Evolutionary conservation across 352 stramenopile species (phyloP), one percentile per base, ranked within the genome.

Genomic region (Globisporangium takayamanum): DNA sequence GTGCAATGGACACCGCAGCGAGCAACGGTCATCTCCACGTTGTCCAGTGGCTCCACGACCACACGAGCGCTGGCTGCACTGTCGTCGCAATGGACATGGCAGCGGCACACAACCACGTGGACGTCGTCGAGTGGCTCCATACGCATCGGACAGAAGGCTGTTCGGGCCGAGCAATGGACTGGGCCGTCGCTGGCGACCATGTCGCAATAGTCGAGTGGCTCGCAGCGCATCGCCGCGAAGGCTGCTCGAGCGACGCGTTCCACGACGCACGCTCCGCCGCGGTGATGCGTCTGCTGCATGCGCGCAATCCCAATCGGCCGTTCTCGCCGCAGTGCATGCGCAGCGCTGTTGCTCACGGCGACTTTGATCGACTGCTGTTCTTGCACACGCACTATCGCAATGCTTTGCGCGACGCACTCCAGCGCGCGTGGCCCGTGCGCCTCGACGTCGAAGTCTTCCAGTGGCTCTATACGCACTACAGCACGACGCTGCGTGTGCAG

Each of bases 151-250:
- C 22, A 0, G 64, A 67, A 16, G 64, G 64, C 7, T 67, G 59
- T 25, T 60, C 64, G 26, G 56, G 50, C 1, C 37, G 33, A 0
- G 63, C 58, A 10, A 66, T 69, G 58, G 63, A 69, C 47, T 55
- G 45, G 58, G 60, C 63, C 5, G 55, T 55, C 15, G 53, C 53
- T 11, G 37, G 47, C 16, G 30, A 59, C 28, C 53, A 59, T 42
- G 26, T 51, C 16, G 53, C 39, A 12, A 51, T 59, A 26, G 53
- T 59, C 0, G 10, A 41, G 5, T 59, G 53, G 53, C 53, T 59
- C n/a, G 25, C 50, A 14, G 44, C 30, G 30, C 33, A 65, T 26
- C 59, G 59, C 15, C 25, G 36, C 8, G 59, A 65, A 48, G 53
- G 59, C 7, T 28, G 28, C 33, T 58, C 58, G 7, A 30, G 22